Evolutionary conservation across 1,284 basidiomycete genomes (phyloP).

Genomic region (Leucoagaricus sp.): DNA sequence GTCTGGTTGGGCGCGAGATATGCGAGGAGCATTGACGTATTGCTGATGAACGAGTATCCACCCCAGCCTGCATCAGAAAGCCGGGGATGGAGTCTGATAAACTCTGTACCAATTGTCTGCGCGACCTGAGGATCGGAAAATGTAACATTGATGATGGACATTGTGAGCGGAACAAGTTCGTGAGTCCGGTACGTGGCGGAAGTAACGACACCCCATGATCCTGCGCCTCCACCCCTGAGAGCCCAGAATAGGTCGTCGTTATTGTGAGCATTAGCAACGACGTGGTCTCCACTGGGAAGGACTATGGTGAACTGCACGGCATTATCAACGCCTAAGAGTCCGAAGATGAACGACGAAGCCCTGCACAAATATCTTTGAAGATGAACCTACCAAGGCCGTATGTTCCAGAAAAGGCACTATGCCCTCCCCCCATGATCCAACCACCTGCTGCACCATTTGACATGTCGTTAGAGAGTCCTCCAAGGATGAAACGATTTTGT

Average conservation of each 20-base stretch:
- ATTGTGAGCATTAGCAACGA: constrained; percentile 38
- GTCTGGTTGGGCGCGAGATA: no score
- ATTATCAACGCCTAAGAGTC: constrained; percentile 44
- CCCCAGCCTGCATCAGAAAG: constrained; percentile 17
- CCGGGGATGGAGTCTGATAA: constrained; percentile 3
- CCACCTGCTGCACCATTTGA: constrained; percentile 41
- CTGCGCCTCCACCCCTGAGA: constrained; percentile 51
- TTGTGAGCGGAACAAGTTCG: constrained; percentile 4
- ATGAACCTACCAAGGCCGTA: constrained; percentile 42
- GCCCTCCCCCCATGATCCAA: constrained; percentile 45
- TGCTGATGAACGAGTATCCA: constrained; percentile 11
- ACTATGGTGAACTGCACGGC: constrained; percentile 42
- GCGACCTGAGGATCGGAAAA: constrained; percentile 21
- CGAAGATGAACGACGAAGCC: no score
- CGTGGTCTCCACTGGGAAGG: constrained; percentile 34
- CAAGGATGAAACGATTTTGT: constrained; percentile 35
- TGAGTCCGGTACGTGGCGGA: constrained; percentile 32
- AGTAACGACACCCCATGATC: constrained; percentile 53
- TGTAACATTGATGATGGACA: constrained; percentile 23
- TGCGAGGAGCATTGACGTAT: background rate
- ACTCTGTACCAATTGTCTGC: constrained; percentile 12
- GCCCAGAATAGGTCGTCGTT: constrained; percentile 52
- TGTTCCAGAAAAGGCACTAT: constrained; percentile 39
- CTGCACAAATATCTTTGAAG: no score
- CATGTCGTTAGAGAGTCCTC: constrained; percentile 35